Conservation (phyloP, 2,329 filamentous ascomycete genomes). For the Fusarium caatingaense region DNA sequence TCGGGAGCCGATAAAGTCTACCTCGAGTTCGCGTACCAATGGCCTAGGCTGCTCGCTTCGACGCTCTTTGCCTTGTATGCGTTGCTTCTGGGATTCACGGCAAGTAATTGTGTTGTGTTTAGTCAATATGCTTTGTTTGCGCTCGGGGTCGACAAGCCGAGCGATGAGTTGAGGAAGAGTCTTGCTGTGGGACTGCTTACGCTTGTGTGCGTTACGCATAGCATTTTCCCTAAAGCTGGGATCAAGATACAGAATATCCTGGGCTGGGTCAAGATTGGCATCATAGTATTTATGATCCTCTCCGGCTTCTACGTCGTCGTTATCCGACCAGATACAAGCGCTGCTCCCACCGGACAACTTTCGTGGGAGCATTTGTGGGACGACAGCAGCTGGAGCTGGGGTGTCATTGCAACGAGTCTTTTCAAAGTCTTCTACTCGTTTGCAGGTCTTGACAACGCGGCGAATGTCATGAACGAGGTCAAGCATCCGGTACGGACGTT, state of each 20-base stretch:
- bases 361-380: constrained; percentile 69
- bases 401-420: constrained; percentile 72
- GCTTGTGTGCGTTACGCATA: constrained; percentile 68
- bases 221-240: constrained; percentile 66
- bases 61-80: constrained; percentile 72
- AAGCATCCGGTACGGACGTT: constrained; percentile 74
- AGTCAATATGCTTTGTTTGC: constrained; percentile 74
- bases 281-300: constrained; percentile 71
- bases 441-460: constrained; percentile 72
- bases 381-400: constrained; percentile 76
- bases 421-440: constrained; percentile 79
- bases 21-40: constrained; percentile 74
- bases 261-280: constrained; percentile 71
- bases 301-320: constrained; percentile 70
- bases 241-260: constrained; percentile 70
- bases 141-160: constrained; percentile 61
- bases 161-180: constrained; percentile 63
- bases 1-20: constrained; percentile 78
- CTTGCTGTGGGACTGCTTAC: constrained; percentile 69
- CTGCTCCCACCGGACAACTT: constrained; percentile 23
- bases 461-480: constrained; percentile 78
- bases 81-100: constrained; percentile 73
- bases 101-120: constrained; percentile 77
- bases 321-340: constrained; percentile 50
- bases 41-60: constrained; percentile 72